Base-by-base conservation (phyloP, 2,329 filamentous ascomycete species). In the Botryotinia globosa region DNA sequence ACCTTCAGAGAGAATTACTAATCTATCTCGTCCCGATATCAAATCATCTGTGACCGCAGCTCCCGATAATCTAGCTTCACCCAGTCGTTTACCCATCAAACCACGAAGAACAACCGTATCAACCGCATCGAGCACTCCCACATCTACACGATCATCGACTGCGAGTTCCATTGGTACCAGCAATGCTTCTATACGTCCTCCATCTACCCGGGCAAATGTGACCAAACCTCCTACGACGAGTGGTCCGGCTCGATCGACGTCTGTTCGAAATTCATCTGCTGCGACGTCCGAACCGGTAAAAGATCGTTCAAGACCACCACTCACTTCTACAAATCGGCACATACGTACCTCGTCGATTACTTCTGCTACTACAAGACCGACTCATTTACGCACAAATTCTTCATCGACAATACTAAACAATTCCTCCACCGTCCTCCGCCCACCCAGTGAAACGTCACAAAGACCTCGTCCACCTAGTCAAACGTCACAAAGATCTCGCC, bases 51-150 rank as follows among this genome's bases (percentile, higher is more conserved):
- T 48, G 39, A 10, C 42, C 32, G 48, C 51, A 45, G 16, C 54
- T 42, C 25, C 51, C 22, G 70, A 61, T 34, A 61, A 39, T 37
- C 51, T 25, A 22, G 39, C 70, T 29, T 80, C 79, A 63, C 79
- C 80, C 54, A 80, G 79, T 75, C 77, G 79, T 72, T 75, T 81
- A 42, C 80, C 80, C 18, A 74, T 79, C 59, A 79, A 77, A 71
- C 77, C 76, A 22, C 74, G 79, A 70, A 77, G 74, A 39, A 73
- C 75, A 29, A 73, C 74, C 22, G 74, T 76, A 67, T 72, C 75
- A 37, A 73, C 69, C 44, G 68, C 69, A 12, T 51, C 63, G 22
- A 32, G 51, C 20, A 48, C 69, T 25, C 48, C 51, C 39, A 62
- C 62, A 51, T 69, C 67, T n/a, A 34, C 20, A 69, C 73, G 78